phyloP scores from a whole-genome alignment of 176 grass and related monocot species.

The Alopecurus myosuroides region DNA sequence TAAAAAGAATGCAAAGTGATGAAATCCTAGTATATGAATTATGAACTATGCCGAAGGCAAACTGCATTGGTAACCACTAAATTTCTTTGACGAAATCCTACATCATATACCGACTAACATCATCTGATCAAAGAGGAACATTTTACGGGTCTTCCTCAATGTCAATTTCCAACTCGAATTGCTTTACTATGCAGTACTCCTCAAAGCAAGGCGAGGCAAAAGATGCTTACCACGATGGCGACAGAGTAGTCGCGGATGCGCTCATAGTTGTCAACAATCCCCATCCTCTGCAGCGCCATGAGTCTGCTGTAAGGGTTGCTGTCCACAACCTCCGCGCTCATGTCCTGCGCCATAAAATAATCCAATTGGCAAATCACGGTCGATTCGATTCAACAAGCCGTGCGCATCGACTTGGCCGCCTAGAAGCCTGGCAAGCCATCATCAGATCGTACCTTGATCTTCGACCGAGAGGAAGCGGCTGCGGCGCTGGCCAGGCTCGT shows the following conservation, averaged over 20 bases:
- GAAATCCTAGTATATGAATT: too few relatives aligned
- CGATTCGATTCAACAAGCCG: not conserved
- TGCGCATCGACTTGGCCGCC: not conserved
- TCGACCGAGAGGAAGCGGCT: conserved; percentile 32
- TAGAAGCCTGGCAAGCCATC: not conserved
- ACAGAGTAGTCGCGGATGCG: conserved; percentile 76
- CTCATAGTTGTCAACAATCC: conserved; percentile 86
- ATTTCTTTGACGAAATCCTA: too few relatives aligned
- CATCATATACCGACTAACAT: not conserved
- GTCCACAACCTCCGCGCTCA: conserved; percentile 92
- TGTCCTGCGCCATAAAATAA: conserved; percentile 46
- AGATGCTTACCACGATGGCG: conserved; percentile 70
- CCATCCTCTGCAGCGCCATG: conserved; percentile 98
- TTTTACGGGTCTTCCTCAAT: not conserved
- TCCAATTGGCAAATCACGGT: not conserved
- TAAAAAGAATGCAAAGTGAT: too few relatives aligned
- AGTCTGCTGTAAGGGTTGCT: conserved; percentile 90
- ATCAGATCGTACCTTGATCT: conserved; percentile 67
- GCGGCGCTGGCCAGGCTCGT: conserved; percentile 11
- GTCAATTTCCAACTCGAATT: not conserved
- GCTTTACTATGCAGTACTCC: not conserved
- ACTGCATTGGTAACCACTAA: too few relatives aligned
- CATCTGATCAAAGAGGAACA: not conserved
- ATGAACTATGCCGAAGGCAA: too few relatives aligned
- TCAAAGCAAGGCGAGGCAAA: not conserved